Conservation (phyloP, 176 grass and related monocot species). For the Carex littledalei region DNA sequence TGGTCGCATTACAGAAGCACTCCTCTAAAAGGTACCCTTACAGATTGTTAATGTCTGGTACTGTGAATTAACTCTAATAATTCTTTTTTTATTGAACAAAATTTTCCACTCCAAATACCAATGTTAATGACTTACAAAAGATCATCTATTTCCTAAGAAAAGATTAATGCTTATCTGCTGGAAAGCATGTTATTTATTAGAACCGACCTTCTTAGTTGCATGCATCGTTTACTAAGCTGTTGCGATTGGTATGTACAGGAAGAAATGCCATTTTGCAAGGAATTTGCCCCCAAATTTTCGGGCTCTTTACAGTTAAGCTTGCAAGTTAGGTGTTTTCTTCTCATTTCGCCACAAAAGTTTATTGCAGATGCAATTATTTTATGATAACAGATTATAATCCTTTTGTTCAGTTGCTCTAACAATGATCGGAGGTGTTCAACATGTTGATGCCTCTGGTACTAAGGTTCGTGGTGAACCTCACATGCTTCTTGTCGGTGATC, state of each 20-base stretch:
- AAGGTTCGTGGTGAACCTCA: slow-evolving; percentile 93
- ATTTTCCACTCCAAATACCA: background rate
- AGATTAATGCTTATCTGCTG: background rate
- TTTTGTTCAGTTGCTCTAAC: slow-evolving; percentile 82
- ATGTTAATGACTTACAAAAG: background rate
- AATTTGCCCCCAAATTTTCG: slow-evolving; percentile 87
- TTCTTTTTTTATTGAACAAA: background rate
- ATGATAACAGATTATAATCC: slow-evolving; percentile 22
- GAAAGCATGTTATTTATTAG: background rate
- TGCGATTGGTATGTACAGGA: slow-evolving; percentile 35
- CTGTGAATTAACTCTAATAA: background rate
- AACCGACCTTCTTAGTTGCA: slow-evolving; percentile 5
- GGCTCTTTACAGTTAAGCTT: slow-evolving; percentile 95
- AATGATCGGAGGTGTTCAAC: slow-evolving; percentile 90
- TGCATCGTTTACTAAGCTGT: background rate
- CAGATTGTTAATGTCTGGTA: background rate
- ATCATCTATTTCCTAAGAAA: background rate
- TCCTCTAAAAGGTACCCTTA: slow-evolving; percentile 61
- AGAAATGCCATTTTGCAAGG: slow-evolving; percentile 70
- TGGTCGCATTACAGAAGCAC: slow-evolving; percentile 38
- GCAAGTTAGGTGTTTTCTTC: slow-evolving; percentile 46
- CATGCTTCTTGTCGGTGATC: slow-evolving; percentile 98
- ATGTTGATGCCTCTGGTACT: slow-evolving; percentile 79
- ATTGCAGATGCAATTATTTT: background rate
- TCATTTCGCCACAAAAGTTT: background rate